Percentiles rank a stretch among this genome's conserved stretches.
Conservation (phyloP, 192 early-diverging fungal genomes). For the Entomortierella lignicola region DNA sequence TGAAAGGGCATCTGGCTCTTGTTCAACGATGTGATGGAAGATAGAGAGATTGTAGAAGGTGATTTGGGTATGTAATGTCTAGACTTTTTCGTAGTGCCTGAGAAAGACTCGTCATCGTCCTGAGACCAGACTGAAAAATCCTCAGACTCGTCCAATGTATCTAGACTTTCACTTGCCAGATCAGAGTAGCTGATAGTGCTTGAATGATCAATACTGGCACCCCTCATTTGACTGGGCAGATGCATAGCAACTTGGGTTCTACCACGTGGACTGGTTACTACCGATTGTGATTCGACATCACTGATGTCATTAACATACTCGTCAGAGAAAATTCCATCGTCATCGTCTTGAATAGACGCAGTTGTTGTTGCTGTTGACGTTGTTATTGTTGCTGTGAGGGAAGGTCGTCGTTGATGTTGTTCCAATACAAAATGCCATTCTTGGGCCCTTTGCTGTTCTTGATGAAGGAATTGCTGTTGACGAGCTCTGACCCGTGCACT, state of each 20-base stretch:
- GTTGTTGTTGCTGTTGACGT: no score
- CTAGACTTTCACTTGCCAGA: slow-evolving; percentile 15
- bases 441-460: slow-evolving; percentile 24
- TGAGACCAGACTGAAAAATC: slow-evolving; percentile 33
- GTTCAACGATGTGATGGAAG: neutral
- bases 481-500: slow-evolving; percentile 21
- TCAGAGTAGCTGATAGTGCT: slow-evolving; percentile 16
- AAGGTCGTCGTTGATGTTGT: slow-evolving; percentile 11
- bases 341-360: neutral
- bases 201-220: neutral
- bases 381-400: neutral
- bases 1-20: slow-evolving; percentile 37
- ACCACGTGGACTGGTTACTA: neutral
- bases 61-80: neutral
- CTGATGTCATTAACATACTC: neutral
- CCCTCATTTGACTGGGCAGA: neutral
- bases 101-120: slow-evolving; percentile 13
- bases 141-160: slow-evolving; percentile 18
- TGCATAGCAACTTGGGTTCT: neutral
- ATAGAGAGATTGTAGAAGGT: neutral
- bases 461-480: slow-evolving; percentile 13
- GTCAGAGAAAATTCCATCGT: neutral
- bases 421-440: slow-evolving; percentile 36
- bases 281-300: neutral
- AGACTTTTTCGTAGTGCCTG: neutral